Evolutionary conservation across 345 rosid genomes (phyloP), one percentile per base, ranked within the genome.

Genomic region (Pelargonium nanum): DNA sequence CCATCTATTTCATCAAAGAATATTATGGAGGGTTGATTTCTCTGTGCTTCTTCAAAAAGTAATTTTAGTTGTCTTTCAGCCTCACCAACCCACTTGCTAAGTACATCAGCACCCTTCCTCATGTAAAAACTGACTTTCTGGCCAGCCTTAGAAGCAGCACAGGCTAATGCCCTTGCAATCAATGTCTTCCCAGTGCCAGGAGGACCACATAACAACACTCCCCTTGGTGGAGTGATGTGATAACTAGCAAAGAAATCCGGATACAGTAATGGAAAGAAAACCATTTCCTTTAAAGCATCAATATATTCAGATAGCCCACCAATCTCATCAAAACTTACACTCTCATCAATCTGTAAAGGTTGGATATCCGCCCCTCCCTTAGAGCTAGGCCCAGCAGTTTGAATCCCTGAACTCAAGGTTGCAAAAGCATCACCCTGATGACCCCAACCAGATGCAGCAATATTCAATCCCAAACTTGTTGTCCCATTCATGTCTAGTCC

Each of bases 81-180:
- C 86, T 94, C 99, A 60, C 99, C 99, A 74, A 94, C 99, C 99
- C 99, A 94, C 71, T 94, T 94, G 78, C 99, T 94, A 69, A 94
- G 96, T 48, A 94, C 99, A 72, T 94, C 99, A 72, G 99, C 99
- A 73, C 99, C 99, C 81, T 94, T 94, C 34, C 99, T 88, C 99
- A 94, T 94, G 74, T 94, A 94, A 83, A 94, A 94, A 73, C 90
- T 94, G 61, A 94, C 99, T 75, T 94, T 94, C 86, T 94, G 97
- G 22, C 99, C 99, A 78, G 99, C 97, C 75, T 81, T 94, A 65
- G 99, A 94, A 81, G 99, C 99, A 83, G 99, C 96, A 82, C 95
- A 90, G 28, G 99, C 99, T 72, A 94, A 80, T 62, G 99, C 99
- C 81, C 99, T 80, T 26, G 99, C 99, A 76, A 94, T 88, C 75